These are phyloP conservation scores for Magnaporthiopsis incrustans DNA, from an alignment of 2,329 filamentous ascomycete genomes.

Conservation along the genomic window DNA sequence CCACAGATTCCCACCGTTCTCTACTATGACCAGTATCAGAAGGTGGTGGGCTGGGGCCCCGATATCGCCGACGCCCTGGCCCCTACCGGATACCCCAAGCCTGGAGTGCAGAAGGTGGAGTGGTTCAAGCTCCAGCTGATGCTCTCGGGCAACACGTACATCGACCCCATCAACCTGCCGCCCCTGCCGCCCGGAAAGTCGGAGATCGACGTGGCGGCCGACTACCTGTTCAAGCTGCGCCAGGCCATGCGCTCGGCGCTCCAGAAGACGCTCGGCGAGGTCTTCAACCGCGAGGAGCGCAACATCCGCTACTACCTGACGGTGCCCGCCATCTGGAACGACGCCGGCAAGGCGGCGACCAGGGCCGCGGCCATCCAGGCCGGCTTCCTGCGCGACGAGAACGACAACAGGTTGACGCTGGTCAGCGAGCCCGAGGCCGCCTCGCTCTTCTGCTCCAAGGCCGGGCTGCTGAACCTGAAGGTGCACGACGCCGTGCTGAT, in stretches of 20 bases:
- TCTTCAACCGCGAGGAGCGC: constrained; percentile 95
- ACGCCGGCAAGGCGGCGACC: constrained; percentile 94
- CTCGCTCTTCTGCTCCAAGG: constrained; percentile 96
- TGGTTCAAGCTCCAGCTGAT: constrained; percentile 99
- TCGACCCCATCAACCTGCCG: constrained; percentile 96
- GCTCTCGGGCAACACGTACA: constrained; percentile 97
- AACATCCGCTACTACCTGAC: constrained; percentile 98
- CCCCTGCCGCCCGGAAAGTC: constrained; percentile 96
- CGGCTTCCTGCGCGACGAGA: constrained; percentile 92
- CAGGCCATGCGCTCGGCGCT: constrained; percentile 94
- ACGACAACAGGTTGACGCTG: constrained; percentile 90
- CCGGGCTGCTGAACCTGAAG: constrained; percentile 89
- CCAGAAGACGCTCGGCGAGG: constrained; percentile 92
- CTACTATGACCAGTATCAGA: constrained; percentile 99
- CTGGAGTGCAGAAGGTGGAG: constrained; percentile 96
- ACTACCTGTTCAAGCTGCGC: constrained; percentile 96
- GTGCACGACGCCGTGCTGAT: constrained; percentile 98
- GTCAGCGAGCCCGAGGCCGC: constrained; percentile 96
- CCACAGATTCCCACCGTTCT: constrained; percentile 95
- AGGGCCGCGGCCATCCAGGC: constrained; percentile 94
- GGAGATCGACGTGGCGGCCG: constrained; percentile 97
- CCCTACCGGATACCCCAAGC: constrained; percentile 94
- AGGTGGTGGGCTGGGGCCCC: constrained; percentile 96
- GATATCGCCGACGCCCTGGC: constrained; percentile 96
- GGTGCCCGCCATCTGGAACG: constrained; percentile 99